Base-by-base conservation (phyloP, 2,329 filamentous ascomycete species). In the Diplodia corticola region DNA sequence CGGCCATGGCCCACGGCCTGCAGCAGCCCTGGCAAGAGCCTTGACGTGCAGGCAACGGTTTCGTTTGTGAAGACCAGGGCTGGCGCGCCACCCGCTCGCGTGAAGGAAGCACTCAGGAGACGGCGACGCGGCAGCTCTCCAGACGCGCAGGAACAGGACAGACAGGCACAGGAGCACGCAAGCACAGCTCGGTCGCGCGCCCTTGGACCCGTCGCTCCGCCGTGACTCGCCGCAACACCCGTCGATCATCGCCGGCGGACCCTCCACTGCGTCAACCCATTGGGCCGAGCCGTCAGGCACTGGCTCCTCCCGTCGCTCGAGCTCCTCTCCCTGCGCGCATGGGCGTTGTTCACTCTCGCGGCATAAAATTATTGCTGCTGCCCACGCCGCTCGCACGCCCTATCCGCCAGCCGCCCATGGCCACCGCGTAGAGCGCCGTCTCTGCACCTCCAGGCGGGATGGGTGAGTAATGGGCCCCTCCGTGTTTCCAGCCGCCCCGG, bases 401-500 rank as follows among this genome's bases (percentile, higher is more conserved):
- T 28, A 35, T 67, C 67, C 65, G 48, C 54, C 64, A 50, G 67
- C 57, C 51, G 67, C 60, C 71, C 68, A 68, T 69, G 69, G 68
- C 68, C 55, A 57, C 68, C 67, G 69, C 69, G 61, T 69, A 65
- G 65, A 65, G 40, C 49, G 30, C 51, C 46, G 55, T 37, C 64
- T 28, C 51, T 46, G 61, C 71, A 68, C 67, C 68, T 69, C 67
- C 70, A 73, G 71, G 73, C 74, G 75, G 74, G 72, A 78, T 78
- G 76, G 77, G 77, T 78, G 70, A 76, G 75, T 74, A 15, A 17
- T 50, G 44, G 46, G 66, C 20, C 48, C 24, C 49, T 26, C 49
- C 30, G 15, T 51, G 35, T 26, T 48, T 51, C n/a, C 33, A 26
- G 35, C 50, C 51, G 63, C 63, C n/a, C 44, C 53, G 37, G 54